Evolutionary conservation across 2,329 filamentous ascomycete species (phyloP), one percentile per base, ranked within the genome.

Genomic region (Colletotrichum graminicola): DNA sequence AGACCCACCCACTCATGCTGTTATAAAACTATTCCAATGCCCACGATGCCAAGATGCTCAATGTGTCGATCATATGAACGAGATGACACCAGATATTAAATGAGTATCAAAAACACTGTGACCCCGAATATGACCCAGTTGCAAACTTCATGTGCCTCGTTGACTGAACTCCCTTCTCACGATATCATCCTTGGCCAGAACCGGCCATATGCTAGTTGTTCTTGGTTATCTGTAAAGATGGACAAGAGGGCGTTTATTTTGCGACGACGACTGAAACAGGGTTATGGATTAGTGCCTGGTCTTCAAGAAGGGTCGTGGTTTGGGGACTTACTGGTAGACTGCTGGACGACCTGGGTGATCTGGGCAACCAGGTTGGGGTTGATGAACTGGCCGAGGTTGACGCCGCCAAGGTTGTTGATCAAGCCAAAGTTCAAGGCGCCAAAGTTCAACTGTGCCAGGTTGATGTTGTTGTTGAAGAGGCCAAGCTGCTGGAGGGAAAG

Each of bases 401-500:
- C 65, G 11, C 73, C 69, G 14, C 74, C 74, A 57, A 81, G 69
- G 18, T 69, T 73, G 52, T 76, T 72, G 47, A 80, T 77, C 52
- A 80, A 75, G 2, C 78, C 79, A 39, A 80, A 74, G 71, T 79
- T 75, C 26, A 80, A 72, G 18, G 62, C 67, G 32, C 76, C 78
- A 8, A 80, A 72, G 49, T 73, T 67, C 55, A 80, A 62, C 14
- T 62, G 49, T 49, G 73, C 73, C 36, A 80, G 72, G 73, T 81
- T 77, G 34, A 79, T 74, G 51, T 39, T 39, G 66, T 77, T 77
- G 66, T 77, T 77, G 70, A 81, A 76, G 61, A 79, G 73, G 18
- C 80, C 79, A 64, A 73, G 76, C 71, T 77, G 75, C 70, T 76
- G 74, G 70, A 81, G 73, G 72, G 79, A 76, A 63, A 84, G 77